A percentile compares a stretch with the other conserved stretches of the same genome.
Conservation (phyloP, 805 yeast genomes). For the Barnettozyma siamensis region DNA sequence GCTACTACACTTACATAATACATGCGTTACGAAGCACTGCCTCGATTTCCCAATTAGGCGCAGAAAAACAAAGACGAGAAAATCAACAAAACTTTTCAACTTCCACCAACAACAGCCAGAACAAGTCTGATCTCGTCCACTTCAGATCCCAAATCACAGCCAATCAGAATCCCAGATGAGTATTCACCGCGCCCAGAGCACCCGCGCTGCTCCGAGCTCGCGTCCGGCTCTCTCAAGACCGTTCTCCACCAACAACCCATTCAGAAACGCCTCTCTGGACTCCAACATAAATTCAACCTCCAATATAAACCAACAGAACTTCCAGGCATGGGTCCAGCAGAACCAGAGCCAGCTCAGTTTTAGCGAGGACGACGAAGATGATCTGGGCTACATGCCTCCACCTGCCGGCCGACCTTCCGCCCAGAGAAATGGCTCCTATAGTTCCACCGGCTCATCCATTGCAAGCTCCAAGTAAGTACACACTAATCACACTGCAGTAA, state of each 20-base stretch:
- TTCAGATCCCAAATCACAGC: background rate
- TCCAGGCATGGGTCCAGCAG: constrained; percentile 55
- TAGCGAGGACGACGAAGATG: constrained; percentile 37
- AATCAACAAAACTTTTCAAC: background rate
- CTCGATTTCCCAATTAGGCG: background rate
- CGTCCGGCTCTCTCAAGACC: constrained; percentile 25
- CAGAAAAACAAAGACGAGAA: background rate
- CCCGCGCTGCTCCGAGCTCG: constrained; percentile 1
- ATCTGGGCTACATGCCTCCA: constrained; percentile 20
- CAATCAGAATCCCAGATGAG: constrained; percentile 13
- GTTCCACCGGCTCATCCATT: constrained; percentile 7
- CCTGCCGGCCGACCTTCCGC: constrained; percentile 14
- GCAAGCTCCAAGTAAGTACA: constrained; percentile 9
- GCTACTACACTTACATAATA: too few species aligned
- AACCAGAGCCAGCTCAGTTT: constrained; percentile 35
- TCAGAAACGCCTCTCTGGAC: constrained; percentile 42
- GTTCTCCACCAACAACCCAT: constrained; percentile 68
- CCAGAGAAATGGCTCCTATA: constrained; percentile 16
- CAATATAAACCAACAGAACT: constrained; percentile 31
- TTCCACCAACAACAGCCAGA: too few species aligned
- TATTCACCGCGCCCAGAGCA: constrained; percentile 15
- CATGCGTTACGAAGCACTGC: background rate
- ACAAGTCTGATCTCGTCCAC: too few species aligned
- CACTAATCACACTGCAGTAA: background rate
- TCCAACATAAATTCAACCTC: constrained; percentile 26